Evolutionary conservation across 768 basidiomycete species (phyloP), one percentile per base, ranked within the genome.

Genomic region (Clitopilus passeckerianus): DNA sequence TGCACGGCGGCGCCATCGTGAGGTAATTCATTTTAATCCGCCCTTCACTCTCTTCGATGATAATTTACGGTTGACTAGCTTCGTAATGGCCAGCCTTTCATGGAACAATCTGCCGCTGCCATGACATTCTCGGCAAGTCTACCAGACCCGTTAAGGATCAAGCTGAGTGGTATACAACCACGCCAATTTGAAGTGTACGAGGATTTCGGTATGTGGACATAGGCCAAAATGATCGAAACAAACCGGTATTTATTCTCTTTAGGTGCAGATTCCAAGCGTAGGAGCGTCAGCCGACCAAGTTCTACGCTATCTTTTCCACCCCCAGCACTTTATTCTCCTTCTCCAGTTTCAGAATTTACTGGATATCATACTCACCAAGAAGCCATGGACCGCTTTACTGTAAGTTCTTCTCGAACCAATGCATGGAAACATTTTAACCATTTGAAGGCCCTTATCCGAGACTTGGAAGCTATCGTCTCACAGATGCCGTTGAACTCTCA

Each of bases 101-200:
- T 93, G 92, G 96, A 98, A 69, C 84, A 87, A 10, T 78, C 84
- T 34, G 88, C 90, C 61, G 83, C 80, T 59, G 85, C 77, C 15
- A 83, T 90, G 7, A 87, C 82, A 60, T 90, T 92, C 66, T 81
- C 86, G 5, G 73, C 80, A 2, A 83, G 77, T 57, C 81, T 99
- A 44, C 97, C 97, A 3, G 95, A 98, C 65, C 87, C 91, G 24
- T 77, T 99, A 53, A 86, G 95, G 35, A 84, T 98, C 70, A 90
- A 91, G 67, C 78, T 86, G 10, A 85, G 79, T 46, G 97, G 97
- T 37, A 76, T 99, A 9, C 89, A 92, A 62, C 77, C 82, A 18
- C 84, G 87, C 63, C 97, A 99, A 72, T 74, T 87, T 34, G 83
- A 85, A 53, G 94, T 99, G 10, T 99, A 99, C 73, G 95, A 98